A percentile compares a stretch with the other conserved stretches of the same genome.
Conservation (phyloP, 306 rosid genomes). For the Casuarina equisetifolia region DNA sequence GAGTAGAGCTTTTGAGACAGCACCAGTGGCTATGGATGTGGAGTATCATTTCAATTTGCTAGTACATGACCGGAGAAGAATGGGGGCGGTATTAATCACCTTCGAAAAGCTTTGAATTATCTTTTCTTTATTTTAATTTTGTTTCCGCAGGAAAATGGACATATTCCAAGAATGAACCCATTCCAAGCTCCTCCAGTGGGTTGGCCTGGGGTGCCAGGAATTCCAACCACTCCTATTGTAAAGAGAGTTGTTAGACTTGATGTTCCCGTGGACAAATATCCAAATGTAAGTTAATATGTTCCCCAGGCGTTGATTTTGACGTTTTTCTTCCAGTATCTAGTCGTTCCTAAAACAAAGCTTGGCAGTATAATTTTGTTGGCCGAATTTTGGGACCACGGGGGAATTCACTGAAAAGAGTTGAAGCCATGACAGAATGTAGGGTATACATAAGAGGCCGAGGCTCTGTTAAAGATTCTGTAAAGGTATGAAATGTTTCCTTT, state of each 20-base stretch:
- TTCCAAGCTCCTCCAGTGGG: conserved; percentile 61
- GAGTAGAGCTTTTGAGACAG: not conserved
- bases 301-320: conserved; percentile 12
- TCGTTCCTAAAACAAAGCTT: conserved; percentile 37
- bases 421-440: conserved; percentile 89
- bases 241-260: conserved; percentile 85
- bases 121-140: conserved; percentile 22
- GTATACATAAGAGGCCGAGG: conserved; percentile 92
- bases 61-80: not conserved
- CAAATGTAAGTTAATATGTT: conserved; percentile 56
- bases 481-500: conserved; percentile 44
- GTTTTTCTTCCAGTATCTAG: conserved; percentile 24
- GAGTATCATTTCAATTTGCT: not conserved
- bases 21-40: not conserved
- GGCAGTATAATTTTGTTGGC: conserved; percentile 94
- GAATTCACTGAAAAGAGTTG: conserved; percentile 90
- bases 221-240: conserved; percentile 66
- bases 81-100: not conserved
- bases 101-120: not conserved
- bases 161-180: conserved; percentile 56
- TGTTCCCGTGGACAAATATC: conserved; percentile 86
- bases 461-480: conserved; percentile 81
- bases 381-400: conserved; percentile 95
- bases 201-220: conserved; percentile 78
- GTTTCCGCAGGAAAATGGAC: conserved; percentile 63